A percentile compares a stretch with the other conserved stretches of the same genome.
These are phyloP conservation scores for Massarina eburnea DNA, from an alignment of 2,329 filamentous ascomycete species.

Conservation along the genomic window DNA sequence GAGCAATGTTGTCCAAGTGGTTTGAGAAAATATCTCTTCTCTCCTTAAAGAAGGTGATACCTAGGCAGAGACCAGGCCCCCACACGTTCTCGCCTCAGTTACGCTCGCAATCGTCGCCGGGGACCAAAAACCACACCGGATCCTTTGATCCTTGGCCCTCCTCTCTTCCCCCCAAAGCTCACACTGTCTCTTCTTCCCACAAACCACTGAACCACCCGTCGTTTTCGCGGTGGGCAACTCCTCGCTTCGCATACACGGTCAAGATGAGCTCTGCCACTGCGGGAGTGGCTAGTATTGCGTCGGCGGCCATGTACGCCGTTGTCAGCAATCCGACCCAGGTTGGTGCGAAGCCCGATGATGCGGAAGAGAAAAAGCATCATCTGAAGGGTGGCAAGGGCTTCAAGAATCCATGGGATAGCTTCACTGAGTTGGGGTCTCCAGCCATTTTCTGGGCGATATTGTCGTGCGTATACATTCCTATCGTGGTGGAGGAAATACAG, in stretches of 20 bases:
- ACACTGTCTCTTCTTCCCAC: background rate
- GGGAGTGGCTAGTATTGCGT: constrained; percentile 21
- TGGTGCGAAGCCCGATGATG: constrained; percentile 48
- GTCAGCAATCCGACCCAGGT: constrained; percentile 43
- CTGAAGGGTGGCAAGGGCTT: constrained; percentile 56
- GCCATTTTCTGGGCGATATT: constrained; percentile 43
- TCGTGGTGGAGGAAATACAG: background rate
- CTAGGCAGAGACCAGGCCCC: too few relatives aligned
- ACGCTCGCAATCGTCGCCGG: background rate
- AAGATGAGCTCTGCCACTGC: constrained; percentile 33
- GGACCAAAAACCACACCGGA: background rate
- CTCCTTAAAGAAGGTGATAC: too few relatives aligned
- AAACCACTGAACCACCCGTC: background rate
- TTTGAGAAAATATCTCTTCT: too few relatives aligned
- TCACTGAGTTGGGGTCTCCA: constrained; percentile 38
- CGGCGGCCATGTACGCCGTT: constrained; percentile 43
- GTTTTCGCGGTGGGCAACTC: constrained; percentile 19
- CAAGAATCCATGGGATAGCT: constrained; percentile 61
- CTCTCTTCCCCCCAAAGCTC: background rate
- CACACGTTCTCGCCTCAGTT: too few relatives aligned
- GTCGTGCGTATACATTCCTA: constrained; percentile 40
- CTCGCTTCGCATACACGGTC: constrained; percentile 22
- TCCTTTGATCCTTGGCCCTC: background rate
- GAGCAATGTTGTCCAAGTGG: too few relatives aligned
- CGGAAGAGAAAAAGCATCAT: constrained; percentile 54